These are phyloP conservation scores for Candida quercuum DNA, from an alignment of 805 yeast genomes.

Conservation along the genomic window DNA sequence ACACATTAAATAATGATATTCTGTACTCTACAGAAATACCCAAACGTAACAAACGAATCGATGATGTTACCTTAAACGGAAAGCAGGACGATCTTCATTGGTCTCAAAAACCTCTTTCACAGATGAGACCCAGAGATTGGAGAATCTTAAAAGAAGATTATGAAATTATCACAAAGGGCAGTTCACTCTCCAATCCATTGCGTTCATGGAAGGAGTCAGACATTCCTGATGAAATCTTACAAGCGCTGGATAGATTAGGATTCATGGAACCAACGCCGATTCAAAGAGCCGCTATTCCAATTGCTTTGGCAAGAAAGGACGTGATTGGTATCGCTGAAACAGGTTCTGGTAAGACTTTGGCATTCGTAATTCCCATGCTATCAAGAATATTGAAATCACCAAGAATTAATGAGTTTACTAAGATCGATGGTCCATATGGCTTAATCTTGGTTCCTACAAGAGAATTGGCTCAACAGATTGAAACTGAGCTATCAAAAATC, in stretches of 20 bases:
- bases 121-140: conserved; percentile 88
- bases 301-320: conserved; percentile 54
- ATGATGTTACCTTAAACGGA: conserved; percentile 1
- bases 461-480: conserved; percentile 87
- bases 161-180: conserved; percentile 52
- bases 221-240: conserved; percentile 38
- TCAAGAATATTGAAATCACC: conserved; percentile 46
- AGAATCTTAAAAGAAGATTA: conserved; percentile 77
- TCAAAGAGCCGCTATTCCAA: conserved; percentile 84
- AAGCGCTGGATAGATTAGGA: conserved; percentile 34
- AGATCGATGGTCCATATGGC: conserved; percentile 63
- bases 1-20: conserved; percentile 44
- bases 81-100: conserved; percentile 38
- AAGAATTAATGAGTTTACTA: conserved; percentile 38
- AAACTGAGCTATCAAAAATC: conserved; percentile 55
- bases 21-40: conserved; percentile 21
- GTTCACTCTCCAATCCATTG: conserved; percentile 45
- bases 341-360: conserved; percentile 92
- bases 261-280: conserved; percentile 80
- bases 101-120: conserved; percentile 56
- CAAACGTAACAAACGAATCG: conserved; percentile 4
- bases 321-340: conserved; percentile 91
- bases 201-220: conserved; percentile 67
- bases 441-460: conserved; percentile 87
- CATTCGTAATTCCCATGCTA: conserved; percentile 71